Conservation (phyloP, 2,329 filamentous ascomycete genomes). For the Penicillium crustosum region DNA sequence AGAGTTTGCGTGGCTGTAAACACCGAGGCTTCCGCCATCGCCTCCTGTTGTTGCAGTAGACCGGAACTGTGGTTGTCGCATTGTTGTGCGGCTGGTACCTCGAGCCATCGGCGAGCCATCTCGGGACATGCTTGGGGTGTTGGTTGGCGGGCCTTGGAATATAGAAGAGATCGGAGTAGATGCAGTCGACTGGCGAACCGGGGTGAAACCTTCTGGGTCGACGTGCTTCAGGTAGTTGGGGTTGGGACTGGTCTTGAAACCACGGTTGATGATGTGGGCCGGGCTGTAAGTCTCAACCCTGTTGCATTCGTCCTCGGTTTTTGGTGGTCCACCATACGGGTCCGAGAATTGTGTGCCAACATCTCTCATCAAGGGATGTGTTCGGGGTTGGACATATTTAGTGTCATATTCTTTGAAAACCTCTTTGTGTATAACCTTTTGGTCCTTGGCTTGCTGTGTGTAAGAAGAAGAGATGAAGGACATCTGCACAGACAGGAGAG, state of each 20-base stretch:
- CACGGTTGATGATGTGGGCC: constrained; percentile 65
- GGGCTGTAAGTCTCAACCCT: constrained; percentile 64
- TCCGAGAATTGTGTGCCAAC: constrained; percentile 75
- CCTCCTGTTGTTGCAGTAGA: constrained; percentile 45
- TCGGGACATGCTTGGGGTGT: constrained; percentile 48
- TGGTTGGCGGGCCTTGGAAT: constrained; percentile 30
- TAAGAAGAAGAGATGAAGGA: constrained; percentile 71
- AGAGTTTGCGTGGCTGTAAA: constrained; percentile 76
- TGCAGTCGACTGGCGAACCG: constrained; percentile 43
- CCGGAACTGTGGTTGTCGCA: constrained; percentile 57
- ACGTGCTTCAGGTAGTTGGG: constrained; percentile 73
- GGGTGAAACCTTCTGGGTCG: constrained; percentile 60
- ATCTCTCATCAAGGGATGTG: constrained; percentile 76
- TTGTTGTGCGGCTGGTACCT: constrained; percentile 41
- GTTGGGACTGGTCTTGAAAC: constrained; percentile 80
- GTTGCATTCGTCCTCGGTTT: constrained; percentile 47
- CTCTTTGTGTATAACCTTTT: constrained; percentile 79
- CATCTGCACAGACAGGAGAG: constrained; percentile 74
- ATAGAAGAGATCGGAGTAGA: constrained; percentile 43
- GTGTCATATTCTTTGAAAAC: constrained; percentile 94
- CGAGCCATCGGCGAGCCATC: constrained; percentile 48
- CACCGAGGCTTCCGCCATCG: constrained; percentile 75
- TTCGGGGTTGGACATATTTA: constrained; percentile 87
- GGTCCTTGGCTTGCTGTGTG: constrained; percentile 81
- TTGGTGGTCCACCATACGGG: constrained; percentile 37